Conservation (phyloP, 352 stramenopile genomes). For the Phytophthora pseudosyringae region DNA sequence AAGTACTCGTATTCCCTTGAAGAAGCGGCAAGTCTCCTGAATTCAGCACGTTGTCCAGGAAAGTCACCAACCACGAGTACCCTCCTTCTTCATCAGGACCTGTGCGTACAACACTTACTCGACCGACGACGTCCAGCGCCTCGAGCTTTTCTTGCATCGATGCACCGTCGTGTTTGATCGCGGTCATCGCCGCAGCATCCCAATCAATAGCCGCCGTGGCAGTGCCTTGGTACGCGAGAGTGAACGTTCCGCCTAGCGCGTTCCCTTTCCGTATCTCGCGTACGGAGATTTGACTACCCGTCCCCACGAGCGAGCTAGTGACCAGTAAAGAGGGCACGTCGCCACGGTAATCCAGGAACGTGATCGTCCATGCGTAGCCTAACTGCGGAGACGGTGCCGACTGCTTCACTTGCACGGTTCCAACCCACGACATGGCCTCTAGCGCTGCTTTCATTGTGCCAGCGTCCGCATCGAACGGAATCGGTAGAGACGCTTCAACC, state of each 20-base stretch:
- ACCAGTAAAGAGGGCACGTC: conserved; percentile 63
- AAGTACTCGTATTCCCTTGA: conserved; percentile 26
- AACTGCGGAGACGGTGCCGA: conserved; percentile 56
- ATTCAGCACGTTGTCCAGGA: conserved; percentile 72
- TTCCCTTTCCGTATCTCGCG: conserved; percentile 78
- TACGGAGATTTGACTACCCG: conserved; percentile 61
- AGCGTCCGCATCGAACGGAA: conserved; percentile 62
- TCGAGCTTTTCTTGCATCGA: conserved; percentile 82
- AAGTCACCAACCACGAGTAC: conserved; percentile 71
- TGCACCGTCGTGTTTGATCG: conserved; percentile 54
- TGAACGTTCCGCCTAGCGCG: conserved; percentile 65
- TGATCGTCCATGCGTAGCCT: conserved; percentile 80
- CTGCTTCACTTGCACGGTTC: conserved; percentile 63
- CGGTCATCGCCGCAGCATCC: conserved; percentile 42
- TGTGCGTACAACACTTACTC: conserved; percentile 50
- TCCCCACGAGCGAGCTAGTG: conserved; percentile 72
- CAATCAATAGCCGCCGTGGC: conserved; percentile 32
- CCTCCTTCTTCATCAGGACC: conserved; percentile 67
- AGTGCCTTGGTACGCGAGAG: conserved; percentile 51
- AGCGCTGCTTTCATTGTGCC: conserved; percentile 52
- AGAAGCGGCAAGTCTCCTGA: conserved; percentile 65
- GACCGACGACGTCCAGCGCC: conserved; percentile 58
- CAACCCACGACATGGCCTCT: conserved; percentile 69
- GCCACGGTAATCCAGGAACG: conserved; percentile 75
- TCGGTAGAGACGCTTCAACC: conserved; percentile 62